Evolutionary conservation across 2,329 filamentous ascomycete species (phyloP).

Genomic region (Aspergillus pseudoviridinutans): DNA sequence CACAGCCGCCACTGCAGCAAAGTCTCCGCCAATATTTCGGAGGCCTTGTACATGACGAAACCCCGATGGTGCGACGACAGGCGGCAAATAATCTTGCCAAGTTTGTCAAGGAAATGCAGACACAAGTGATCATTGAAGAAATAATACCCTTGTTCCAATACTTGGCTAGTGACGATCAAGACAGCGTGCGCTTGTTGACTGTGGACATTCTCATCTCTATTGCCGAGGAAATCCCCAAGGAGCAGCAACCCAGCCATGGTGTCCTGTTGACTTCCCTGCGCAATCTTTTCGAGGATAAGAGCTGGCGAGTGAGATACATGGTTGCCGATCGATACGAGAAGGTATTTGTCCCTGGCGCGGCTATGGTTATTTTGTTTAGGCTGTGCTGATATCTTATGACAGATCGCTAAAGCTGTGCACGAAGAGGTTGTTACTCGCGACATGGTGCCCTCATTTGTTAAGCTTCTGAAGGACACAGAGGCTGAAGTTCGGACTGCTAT

Average conservation of each 20-base stretch:
- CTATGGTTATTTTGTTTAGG: background rate
- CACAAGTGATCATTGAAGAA: constrained; percentile 88
- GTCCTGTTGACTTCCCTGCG: constrained; percentile 86
- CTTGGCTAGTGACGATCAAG: constrained; percentile 92
- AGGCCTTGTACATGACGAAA: constrained; percentile 93
- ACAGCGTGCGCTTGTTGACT: constrained; percentile 91
- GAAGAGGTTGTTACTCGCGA: constrained; percentile 93
- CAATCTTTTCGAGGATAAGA: constrained; percentile 97
- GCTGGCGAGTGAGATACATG: constrained; percentile 99
- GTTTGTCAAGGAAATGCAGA: constrained; percentile 95
- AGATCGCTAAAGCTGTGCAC: constrained; percentile 98
- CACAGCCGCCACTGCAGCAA: constrained; percentile 82
- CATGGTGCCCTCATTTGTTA: constrained; percentile 93
- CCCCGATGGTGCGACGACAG: constrained; percentile 96
- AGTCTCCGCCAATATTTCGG: constrained; percentile 88
- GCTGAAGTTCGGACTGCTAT: constrained; percentile 96
- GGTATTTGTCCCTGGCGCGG: constrained; percentile 48
- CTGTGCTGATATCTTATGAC: constrained; percentile 14
- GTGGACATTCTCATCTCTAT: constrained; percentile 96
- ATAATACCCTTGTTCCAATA: constrained; percentile 99
- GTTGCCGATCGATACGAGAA: constrained; percentile 98
- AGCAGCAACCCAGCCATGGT: constrained; percentile 94
- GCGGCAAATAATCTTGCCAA: constrained; percentile 94
- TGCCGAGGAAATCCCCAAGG: constrained; percentile 94
- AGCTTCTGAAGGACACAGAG: constrained; percentile 95